Percentiles rank a stretch among this genome's conserved stretches.
Evolutionary conservation across 192 early-diverging fungal species (phyloP).

Genomic region (Entrophospora sp.): DNA sequence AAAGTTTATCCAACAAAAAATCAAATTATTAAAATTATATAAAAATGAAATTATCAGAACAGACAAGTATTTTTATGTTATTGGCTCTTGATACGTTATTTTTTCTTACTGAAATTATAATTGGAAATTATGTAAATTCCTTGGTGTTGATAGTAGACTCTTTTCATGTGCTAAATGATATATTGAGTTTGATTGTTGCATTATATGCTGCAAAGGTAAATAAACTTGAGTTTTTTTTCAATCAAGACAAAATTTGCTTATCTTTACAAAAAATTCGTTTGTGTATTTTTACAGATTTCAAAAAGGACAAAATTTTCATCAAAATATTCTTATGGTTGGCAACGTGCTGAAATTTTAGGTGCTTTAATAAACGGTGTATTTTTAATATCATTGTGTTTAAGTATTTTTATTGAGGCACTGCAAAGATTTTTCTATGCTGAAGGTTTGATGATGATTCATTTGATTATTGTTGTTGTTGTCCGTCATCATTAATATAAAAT

Average conservation of each 20-base stretch:
- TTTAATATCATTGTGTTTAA: conserved; percentile 83
- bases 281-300: too few species aligned
- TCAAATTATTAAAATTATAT: neutral
- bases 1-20: too few species aligned
- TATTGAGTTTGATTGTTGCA: conserved; percentile 67
- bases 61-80: conserved; percentile 49
- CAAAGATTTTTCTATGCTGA: conserved; percentile 68
- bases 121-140: conserved; percentile 67
- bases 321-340: conserved; percentile 80
- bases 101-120: conserved; percentile 74
- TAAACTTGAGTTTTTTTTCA: too few species aligned
- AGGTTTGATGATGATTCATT: conserved; percentile 30
- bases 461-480: too few species aligned
- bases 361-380: conserved; percentile 90
- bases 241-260: too few species aligned
- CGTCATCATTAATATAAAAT: too few species aligned
- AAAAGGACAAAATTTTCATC: conserved; percentile 47
- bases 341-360: conserved; percentile 85
- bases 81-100: conserved; percentile 53
- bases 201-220: conserved; percentile 69
- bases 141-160: conserved; percentile 84
- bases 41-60: conserved; percentile 35
- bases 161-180: conserved; percentile 88
- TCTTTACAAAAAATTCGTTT: too few species aligned
- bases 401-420: conserved; percentile 78